phyloP scores from a whole-genome alignment of 257 asterid species.

The Forsythia suspensa region DNA sequence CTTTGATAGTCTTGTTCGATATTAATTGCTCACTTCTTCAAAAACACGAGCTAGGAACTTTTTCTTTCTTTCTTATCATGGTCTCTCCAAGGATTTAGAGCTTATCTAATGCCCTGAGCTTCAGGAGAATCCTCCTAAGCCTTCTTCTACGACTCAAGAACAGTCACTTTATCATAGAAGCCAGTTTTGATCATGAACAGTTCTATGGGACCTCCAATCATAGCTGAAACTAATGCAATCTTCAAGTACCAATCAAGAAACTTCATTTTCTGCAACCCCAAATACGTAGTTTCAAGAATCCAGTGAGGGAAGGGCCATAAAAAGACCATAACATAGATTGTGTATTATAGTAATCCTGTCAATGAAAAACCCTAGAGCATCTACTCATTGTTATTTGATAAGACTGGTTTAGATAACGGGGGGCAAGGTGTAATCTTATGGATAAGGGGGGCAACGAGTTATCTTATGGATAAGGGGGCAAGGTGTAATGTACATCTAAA shows the following conservation, averaged over 20 bases:
- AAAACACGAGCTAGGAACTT: slow-evolving; percentile 33
- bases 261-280: slow-evolving; percentile 49
- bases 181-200: slow-evolving; percentile 94
- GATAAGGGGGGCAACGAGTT: too few species aligned
- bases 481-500: slow-evolving; percentile 26
- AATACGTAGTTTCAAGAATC: slow-evolving; percentile 1
- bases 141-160: slow-evolving; percentile 78
- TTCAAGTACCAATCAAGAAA: slow-evolving; percentile 85
- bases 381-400: neutral
- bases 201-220: slow-evolving; percentile 90
- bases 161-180: slow-evolving; percentile 86
- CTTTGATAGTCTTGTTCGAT: neutral
- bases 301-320: neutral
- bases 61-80: slow-evolving; percentile 44
- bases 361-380: neutral
- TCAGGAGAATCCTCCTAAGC: slow-evolving; percentile 78
- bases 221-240: slow-evolving; percentile 62
- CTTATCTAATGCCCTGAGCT: slow-evolving; percentile 85
- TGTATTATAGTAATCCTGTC: neutral
- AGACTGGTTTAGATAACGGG: slow-evolving; percentile 6
- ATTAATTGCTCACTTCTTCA: slow-evolving; percentile 13
- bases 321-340: neutral
- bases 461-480: neutral
- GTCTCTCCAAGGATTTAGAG: slow-evolving; percentile 85
- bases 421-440: slow-evolving; percentile 7